A percentile compares a stretch with the other conserved stretches of the same genome.
These are phyloP conservation scores for Cryphonectria naterciae DNA, from an alignment of 2,329 filamentous ascomycete species.

Conservation along the genomic window DNA sequence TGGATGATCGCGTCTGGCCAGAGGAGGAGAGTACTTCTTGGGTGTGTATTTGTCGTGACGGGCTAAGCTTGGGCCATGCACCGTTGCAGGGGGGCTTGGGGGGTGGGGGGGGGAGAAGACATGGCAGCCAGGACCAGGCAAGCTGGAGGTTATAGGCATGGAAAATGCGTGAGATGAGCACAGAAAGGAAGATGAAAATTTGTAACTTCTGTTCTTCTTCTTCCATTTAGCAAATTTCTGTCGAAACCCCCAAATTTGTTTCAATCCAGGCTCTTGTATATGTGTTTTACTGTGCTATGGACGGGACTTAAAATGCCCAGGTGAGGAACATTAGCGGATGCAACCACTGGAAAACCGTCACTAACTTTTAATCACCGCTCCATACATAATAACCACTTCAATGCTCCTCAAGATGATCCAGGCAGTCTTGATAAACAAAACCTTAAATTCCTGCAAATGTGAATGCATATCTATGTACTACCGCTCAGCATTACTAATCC, in stretches of 20 bases:
- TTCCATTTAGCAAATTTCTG: no score
- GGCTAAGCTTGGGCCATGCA: neutral
- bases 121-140: neutral
- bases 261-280: no score
- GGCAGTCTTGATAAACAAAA: neutral
- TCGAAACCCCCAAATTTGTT: rapidly evolving
- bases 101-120: neutral
- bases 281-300: no score
- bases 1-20: neutral
- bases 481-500: neutral
- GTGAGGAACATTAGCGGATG: no score
- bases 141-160: neutral
- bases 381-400: no score
- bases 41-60: neutral
- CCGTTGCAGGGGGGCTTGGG: neutral
- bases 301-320: no score
- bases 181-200: no score
- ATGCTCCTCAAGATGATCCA: no score
- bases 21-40: neutral
- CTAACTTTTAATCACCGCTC: no score
- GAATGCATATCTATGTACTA: neutral
- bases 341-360: no score
- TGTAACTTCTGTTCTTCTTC: no score
- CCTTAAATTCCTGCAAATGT: neutral
- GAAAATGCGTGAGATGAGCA: no score